Evolutionary conservation across 495 filamentous ascomycete species (phyloP), one percentile per base, ranked within the genome.

Genomic region (Lasiosphaeria ovina): DNA sequence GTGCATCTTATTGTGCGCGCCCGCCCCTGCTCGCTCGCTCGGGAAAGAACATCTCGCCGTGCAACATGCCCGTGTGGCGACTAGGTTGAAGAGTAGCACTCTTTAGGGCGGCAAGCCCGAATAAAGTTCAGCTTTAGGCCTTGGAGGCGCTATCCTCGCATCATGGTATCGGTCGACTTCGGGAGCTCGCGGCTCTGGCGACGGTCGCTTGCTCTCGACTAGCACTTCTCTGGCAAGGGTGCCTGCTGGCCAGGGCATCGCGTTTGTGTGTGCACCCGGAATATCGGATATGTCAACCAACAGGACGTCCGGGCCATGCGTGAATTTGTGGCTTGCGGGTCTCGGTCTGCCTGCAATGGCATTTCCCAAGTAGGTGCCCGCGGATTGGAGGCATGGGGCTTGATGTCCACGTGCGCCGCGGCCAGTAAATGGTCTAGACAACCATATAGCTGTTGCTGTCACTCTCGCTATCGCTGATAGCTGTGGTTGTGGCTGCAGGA

Each of bases 391-490:
- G 66, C 66, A 63, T 57, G 24, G 24, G 24, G 62, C 57, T 53
- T 58, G 35, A 40, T 53, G 55, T 58, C 67, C 57, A 67, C 62
- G 64, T 67, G 67, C 59, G 24, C 24, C 24, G 24, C 24, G 24
- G 24, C 24, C 24, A 24, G 24, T 24, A 24, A 24, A 24, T 24
- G 24, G 24, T 24, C 24, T 2, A 24, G 24, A 24, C 24, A 2
- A 24, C 24, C 24, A 24, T 24, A 24, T 24, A 24, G 24, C 24
- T 24, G 24, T 24, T 24, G 24, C 24, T 24, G 24, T 24, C 24
- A 24, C 24, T 24, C 2, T 24, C 24, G 24, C 24, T 24, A 24
- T 24, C 24, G 45, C n/a, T 45, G 44, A 35, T 58, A 31, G 34
- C 24, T n/a, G 12, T 33, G 54, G 38, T 45, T 35, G 48, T 45